Conservation (phyloP, 2,329 filamentous ascomycete genomes). For the Sclerotinia sclerotiorum region DNA sequence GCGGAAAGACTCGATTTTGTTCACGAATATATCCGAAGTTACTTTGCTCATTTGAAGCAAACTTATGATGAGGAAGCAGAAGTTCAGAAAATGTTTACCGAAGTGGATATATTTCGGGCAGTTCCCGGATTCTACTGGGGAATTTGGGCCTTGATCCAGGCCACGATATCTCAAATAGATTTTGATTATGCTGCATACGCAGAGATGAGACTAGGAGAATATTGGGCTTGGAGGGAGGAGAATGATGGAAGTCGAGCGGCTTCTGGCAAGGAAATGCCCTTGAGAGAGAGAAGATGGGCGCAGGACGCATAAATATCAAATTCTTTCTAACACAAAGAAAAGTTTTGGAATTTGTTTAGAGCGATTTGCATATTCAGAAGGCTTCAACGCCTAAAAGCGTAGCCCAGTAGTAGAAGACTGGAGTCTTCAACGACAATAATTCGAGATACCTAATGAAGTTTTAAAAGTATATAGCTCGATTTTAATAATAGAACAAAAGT, state of each 20-base stretch:
- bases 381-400: slow-evolving; percentile 27
- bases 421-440: slow-evolving; percentile 26
- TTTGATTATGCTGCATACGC: slow-evolving; percentile 96
- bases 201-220: slow-evolving; percentile 81
- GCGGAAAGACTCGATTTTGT: slow-evolving; percentile 79
- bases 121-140: slow-evolving; percentile 91
- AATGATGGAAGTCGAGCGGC: slow-evolving; percentile 59
- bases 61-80: slow-evolving; percentile 57
- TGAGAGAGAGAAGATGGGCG: slow-evolving; percentile 77
- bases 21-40: slow-evolving; percentile 75
- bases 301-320: slow-evolving; percentile 32
- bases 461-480: slow-evolving; percentile 14
- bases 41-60: slow-evolving; percentile 56
- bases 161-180: slow-evolving; percentile 89
- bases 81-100: slow-evolving; percentile 66
- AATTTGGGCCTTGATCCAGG: slow-evolving; percentile 94
- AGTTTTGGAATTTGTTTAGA: slow-evolving; percentile 15
- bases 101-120: slow-evolving; percentile 85
- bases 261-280: slow-evolving; percentile 59
- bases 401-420: slow-evolving; percentile 1
- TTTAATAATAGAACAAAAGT: not conserved
- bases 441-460: slow-evolving; percentile 15
- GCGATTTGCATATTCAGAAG: slow-evolving; percentile 22
- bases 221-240: slow-evolving; percentile 87
- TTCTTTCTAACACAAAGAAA: not conserved